Conservation (phyloP, 2,329 filamentous ascomycete species). For the Arthroderma sp. region DNA sequence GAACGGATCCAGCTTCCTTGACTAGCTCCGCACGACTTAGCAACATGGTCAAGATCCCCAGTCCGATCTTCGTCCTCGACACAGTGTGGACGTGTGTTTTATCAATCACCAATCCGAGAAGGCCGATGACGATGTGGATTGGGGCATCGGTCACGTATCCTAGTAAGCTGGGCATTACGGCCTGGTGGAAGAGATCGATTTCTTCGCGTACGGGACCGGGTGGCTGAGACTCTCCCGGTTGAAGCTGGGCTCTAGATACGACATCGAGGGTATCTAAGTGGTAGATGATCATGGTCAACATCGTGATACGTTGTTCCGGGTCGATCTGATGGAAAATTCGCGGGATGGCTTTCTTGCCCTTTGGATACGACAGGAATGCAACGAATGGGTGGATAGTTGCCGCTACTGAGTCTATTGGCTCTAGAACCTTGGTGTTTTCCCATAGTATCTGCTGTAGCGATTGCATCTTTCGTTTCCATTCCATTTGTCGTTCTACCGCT, state of each 20-base stretch:
- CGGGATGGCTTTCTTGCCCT: slow-evolving; percentile 92
- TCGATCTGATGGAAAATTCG: slow-evolving; percentile 89
- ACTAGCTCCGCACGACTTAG: slow-evolving; percentile 87
- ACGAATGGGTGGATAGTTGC: slow-evolving; percentile 78
- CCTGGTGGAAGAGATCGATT: slow-evolving; percentile 76
- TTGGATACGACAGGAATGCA: slow-evolving; percentile 82
- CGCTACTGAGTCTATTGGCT: slow-evolving; percentile 66
- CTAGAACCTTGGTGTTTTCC: slow-evolving; percentile 80
- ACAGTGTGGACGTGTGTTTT: slow-evolving; percentile 75
- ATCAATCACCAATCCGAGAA: slow-evolving; percentile 71
- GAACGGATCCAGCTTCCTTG: slow-evolving; percentile 63
- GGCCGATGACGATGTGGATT: slow-evolving; percentile 78
- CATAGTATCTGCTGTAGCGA: slow-evolving; percentile 71
- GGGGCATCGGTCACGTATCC: slow-evolving; percentile 83
- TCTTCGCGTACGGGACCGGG: slow-evolving; percentile 73
- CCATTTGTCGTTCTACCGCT: slow-evolving; percentile 59
- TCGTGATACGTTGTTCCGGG: slow-evolving; percentile 79
- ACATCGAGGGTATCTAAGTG: slow-evolving; percentile 89
- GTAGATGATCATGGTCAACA: slow-evolving; percentile 89
- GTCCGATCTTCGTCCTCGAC: slow-evolving; percentile 73
- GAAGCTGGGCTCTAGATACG: slow-evolving; percentile 65
- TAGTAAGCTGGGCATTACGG: slow-evolving; percentile 82
- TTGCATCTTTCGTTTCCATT: slow-evolving; percentile 63
- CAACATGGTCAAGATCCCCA: slow-evolving; percentile 85
- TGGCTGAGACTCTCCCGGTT: slow-evolving; percentile 59